Percentiles rank a stretch among this genome's conserved stretches.
phyloP scores from a whole-genome alignment of 352 stramenopile species.

The Pythium brassicae region DNA sequence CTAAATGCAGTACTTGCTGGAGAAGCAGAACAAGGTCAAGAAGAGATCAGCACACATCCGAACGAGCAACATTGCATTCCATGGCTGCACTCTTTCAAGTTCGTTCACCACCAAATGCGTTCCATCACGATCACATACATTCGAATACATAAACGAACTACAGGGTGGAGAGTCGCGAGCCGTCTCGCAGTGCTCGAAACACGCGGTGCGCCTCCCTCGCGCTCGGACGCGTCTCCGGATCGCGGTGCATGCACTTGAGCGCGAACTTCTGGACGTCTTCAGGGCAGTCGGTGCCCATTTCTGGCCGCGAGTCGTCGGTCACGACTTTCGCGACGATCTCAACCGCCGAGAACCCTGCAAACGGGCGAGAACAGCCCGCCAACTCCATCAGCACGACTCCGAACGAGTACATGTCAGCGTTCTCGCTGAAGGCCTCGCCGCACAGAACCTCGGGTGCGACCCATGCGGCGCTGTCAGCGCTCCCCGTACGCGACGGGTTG shows the following conservation, averaged over 20 bases:
- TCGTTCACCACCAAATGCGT: too few relatives aligned
- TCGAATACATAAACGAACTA: neutral
- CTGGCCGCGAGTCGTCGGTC: conserved; percentile 49
- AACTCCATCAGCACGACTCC: conserved; percentile 76
- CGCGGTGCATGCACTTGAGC: conserved; percentile 54
- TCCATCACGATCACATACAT: conserved; percentile 10
- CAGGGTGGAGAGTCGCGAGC: neutral
- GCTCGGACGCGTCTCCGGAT: conserved; percentile 52
- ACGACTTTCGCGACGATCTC: conserved; percentile 73
- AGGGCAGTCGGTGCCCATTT: conserved; percentile 49
- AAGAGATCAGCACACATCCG: too few relatives aligned
- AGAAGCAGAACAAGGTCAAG: too few relatives aligned
- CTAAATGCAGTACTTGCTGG: too few relatives aligned
- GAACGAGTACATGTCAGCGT: conserved; percentile 85
- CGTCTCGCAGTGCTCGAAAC: conserved; percentile 43
- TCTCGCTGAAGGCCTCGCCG: conserved; percentile 78
- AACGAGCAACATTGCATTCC: too few relatives aligned
- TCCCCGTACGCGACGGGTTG: conserved; percentile 72
- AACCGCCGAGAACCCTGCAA: conserved; percentile 64
- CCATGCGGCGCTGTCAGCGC: conserved; percentile 81
- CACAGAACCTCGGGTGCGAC: conserved; percentile 77
- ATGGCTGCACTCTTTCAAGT: too few relatives aligned
- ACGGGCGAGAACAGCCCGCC: conserved; percentile 54
- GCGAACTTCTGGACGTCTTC: conserved; percentile 62
- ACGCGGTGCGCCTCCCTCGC: conserved; percentile 73